These are phyloP conservation scores for Goffeauzyma gilvescens DNA, from an alignment of 768 basidiomycete genomes.

Conservation along the genomic window DNA sequence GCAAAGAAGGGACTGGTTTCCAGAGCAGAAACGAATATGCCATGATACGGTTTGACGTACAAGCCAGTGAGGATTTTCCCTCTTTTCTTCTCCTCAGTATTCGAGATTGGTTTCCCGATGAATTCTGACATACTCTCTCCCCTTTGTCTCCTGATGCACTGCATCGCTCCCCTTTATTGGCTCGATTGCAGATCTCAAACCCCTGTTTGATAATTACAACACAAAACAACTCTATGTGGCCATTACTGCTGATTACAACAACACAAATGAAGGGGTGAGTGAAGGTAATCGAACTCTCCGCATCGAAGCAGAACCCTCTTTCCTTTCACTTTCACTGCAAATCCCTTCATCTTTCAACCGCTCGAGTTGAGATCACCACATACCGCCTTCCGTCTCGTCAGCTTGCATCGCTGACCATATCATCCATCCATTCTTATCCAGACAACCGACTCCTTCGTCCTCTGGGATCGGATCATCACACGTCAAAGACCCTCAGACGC, in stretches of 20 bases:
- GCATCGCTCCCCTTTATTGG: neutral
- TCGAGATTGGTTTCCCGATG: neutral
- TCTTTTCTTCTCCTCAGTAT: no score
- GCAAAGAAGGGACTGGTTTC: neutral
- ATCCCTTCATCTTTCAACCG: neutral
- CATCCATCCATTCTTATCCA: neutral
- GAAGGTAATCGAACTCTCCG: no score
- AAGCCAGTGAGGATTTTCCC: no score
- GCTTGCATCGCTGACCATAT: no score
- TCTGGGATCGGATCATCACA: constrained; percentile 11
- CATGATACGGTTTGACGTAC: constrained; percentile 5
- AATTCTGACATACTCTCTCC: neutral
- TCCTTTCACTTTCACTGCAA: neutral
- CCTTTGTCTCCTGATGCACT: neutral
- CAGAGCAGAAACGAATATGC: constrained; percentile 4
- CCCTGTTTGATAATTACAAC: constrained; percentile 8
- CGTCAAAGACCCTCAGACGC: constrained; percentile 1
- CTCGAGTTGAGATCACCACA: neutral
- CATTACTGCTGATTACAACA: constrained; percentile 9
- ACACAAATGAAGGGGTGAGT: constrained; percentile 6
- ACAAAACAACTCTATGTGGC: constrained; percentile 10
- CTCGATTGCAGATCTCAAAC: constrained; percentile 3
- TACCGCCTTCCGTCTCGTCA: no score
- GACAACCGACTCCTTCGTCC: constrained; percentile 6
- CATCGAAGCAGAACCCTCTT: neutral